A percentile compares a stretch with the other conserved stretches of the same genome.
Conservation (phyloP, 768 basidiomycete species). For the Trametes gibbosa region DNA sequence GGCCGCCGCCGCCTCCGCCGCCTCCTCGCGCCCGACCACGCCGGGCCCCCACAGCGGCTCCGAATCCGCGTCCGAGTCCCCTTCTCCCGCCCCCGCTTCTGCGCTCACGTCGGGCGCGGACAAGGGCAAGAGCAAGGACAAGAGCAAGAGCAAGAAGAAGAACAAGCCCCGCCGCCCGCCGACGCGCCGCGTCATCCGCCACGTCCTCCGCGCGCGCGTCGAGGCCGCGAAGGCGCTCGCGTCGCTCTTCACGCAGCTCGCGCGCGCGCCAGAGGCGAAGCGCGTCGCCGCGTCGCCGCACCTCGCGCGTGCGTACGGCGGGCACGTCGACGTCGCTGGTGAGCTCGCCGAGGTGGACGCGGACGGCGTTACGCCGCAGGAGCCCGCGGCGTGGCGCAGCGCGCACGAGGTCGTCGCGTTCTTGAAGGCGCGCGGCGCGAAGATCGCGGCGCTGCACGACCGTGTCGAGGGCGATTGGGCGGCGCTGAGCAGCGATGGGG, state of each 20-base stretch:
- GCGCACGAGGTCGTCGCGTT: constrained; percentile 73
- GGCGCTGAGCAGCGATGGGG: constrained; percentile 52
- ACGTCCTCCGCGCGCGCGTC: constrained; percentile 83
- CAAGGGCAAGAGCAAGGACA: no score
- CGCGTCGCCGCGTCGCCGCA: constrained; percentile 51
- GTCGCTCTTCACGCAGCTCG: constrained; percentile 66
- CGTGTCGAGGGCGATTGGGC: constrained; percentile 70
- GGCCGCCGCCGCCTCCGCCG: no score
- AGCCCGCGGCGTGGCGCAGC: constrained; percentile 51
- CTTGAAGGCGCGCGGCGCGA: constrained; percentile 69
- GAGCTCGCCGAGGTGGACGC: constrained; percentile 13
- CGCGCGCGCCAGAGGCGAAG: constrained; percentile 37
- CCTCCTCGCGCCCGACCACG: constrained; percentile 24
- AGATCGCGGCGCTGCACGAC: constrained; percentile 50
- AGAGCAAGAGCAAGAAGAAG: no score
- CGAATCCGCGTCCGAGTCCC: constrained; percentile 12
- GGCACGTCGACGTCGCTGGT: constrained; percentile 34
- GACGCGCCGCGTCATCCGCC: constrained; percentile 81
- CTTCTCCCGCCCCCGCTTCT: constrained; percentile 25
- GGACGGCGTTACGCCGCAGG: constrained; percentile 18
- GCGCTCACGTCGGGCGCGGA: no score
- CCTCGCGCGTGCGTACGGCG: constrained; percentile 44
- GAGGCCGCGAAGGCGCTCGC: constrained; percentile 79
- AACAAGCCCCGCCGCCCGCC: constrained; percentile 50
- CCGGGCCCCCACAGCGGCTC: constrained; percentile 4